Conservation (phyloP, 257 asterid species). For the Coffea canephora region DNA sequence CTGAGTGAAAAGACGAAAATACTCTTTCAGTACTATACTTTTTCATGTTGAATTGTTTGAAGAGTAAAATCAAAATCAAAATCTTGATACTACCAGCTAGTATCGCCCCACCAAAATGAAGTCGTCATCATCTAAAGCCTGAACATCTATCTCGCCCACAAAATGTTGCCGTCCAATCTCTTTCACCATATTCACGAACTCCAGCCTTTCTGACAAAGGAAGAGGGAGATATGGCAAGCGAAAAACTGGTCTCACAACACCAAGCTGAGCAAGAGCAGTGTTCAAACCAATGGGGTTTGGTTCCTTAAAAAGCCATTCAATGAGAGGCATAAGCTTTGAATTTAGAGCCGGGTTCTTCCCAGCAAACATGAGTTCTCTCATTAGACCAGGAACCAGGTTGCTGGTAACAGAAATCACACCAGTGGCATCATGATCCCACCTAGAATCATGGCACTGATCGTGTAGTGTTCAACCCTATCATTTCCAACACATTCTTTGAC, state of each 20-base stretch:
- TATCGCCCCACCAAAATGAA: slow-evolving; percentile 70
- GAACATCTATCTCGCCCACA: slow-evolving; percentile 67
- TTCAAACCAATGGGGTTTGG: slow-evolving; percentile 79
- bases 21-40: too few species aligned
- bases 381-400: slow-evolving; percentile 75
- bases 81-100: slow-evolving; percentile 27
- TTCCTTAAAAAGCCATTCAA: slow-evolving; percentile 66
- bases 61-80: background rate
- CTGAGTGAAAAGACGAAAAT: too few species aligned
- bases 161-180: slow-evolving; percentile 79
- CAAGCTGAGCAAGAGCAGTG: slow-evolving; percentile 90
- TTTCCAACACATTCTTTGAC: slow-evolving; percentile 81
- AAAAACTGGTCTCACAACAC: slow-evolving; percentile 76
- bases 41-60: too few species aligned
- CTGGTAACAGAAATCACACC: slow-evolving; percentile 85
- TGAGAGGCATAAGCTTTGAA: slow-evolving; percentile 52
- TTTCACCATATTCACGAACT: slow-evolving; percentile 67
- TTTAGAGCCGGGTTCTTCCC: slow-evolving; percentile 59
- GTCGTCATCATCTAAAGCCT: slow-evolving; percentile 63
- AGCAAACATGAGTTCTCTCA: slow-evolving; percentile 67
- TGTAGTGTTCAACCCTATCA: slow-evolving; percentile 60
- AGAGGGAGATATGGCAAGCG: slow-evolving; percentile 82
- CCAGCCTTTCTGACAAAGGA: slow-evolving; percentile 62
- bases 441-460: slow-evolving; percentile 82
- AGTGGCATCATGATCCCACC: slow-evolving; percentile 69